Evolutionary conservation across 306 rosid species (phyloP).

Genomic region (Senna tora): DNA sequence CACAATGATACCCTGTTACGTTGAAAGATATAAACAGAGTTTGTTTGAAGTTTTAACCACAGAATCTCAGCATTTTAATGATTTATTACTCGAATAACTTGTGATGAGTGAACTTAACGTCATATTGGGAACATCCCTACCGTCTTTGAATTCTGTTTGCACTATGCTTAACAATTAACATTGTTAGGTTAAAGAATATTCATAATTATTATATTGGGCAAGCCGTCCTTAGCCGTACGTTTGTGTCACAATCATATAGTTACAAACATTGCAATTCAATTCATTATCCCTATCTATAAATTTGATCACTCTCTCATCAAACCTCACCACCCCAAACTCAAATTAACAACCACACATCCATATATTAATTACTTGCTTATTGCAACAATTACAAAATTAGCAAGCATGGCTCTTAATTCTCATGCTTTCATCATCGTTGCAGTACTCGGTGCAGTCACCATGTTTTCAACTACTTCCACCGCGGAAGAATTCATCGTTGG

Average conservation of each 20-base stretch:
- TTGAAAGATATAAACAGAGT: too few relatives aligned
- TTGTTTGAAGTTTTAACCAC: too few relatives aligned
- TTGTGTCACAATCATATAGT: background rate
- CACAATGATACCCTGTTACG: too few relatives aligned
- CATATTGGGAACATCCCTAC: too few relatives aligned
- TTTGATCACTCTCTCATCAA: background rate
- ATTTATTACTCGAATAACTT: too few relatives aligned
- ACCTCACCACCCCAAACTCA: background rate
- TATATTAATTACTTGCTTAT: too few relatives aligned
- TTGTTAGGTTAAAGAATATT: background rate
- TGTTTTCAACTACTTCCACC: conserved; percentile 29
- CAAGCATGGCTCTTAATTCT: background rate
- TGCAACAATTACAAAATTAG: background rate
- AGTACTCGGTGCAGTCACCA: background rate
- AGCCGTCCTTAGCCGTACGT: conserved; percentile 17
- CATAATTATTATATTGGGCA: background rate
- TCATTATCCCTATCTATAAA: background rate
- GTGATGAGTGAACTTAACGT: too few relatives aligned
- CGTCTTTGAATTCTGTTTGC: background rate
- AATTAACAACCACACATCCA: background rate
- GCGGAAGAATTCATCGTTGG: conserved; percentile 39
- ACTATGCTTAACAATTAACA: background rate
- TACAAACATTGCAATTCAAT: background rate
- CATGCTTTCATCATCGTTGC: background rate
- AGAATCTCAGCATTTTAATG: too few relatives aligned